Conservation (phyloP, 371 early-diverging fungal species). For the Blakeslea trispora region DNA sequence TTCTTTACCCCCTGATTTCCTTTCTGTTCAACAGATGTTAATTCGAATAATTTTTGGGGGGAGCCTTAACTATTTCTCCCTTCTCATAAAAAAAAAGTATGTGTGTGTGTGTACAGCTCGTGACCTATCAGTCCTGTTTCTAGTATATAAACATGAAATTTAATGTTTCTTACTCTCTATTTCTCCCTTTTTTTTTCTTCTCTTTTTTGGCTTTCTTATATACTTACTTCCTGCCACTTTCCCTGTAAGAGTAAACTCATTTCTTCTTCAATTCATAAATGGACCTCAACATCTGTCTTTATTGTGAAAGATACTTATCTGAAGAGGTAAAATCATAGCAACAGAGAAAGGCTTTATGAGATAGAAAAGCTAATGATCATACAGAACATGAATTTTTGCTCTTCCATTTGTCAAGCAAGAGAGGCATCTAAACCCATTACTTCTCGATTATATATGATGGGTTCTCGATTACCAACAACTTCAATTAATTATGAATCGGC, state of each 20-base stretch:
- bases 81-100: neutral
- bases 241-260: no score
- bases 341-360: no score
- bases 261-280: conserved; percentile 7
- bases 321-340: conserved; percentile 27
- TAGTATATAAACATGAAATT: neutral
- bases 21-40: no score
- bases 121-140: neutral
- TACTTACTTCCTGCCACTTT: no score
- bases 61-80: neutral
- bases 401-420: conserved; percentile 23
- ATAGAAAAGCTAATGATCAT: no score
- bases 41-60: no score
- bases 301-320: conserved; percentile 28
- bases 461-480: conserved; percentile 5
- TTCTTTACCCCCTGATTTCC: no score
- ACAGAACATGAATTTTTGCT: conserved; percentile 29
- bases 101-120: neutral
- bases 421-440: conserved; percentile 29
- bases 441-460: conserved; percentile 6
- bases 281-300: conserved; percentile 31
- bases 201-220: no score
- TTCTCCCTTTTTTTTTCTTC: conserved; percentile 8
- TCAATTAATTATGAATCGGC: conserved; percentile 14
- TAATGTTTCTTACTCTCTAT: neutral